phyloP scores from a whole-genome alignment of 176 grass and related monocot genomes.

The Musa acuminata region DNA sequence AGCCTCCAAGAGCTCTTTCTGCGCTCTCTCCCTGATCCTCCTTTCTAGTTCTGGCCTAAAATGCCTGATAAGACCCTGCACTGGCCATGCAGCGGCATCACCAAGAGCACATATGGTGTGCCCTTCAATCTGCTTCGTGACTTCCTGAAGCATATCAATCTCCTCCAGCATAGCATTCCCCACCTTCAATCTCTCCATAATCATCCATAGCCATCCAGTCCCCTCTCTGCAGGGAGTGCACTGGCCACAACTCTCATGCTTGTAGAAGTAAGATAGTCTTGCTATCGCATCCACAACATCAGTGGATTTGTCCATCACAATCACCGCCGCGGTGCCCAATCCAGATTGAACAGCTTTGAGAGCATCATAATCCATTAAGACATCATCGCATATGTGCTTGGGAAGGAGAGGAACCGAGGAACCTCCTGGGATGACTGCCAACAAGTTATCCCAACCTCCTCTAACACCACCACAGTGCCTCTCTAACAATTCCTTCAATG shows the following conservation, averaged over 20 bases:
- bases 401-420: constrained; percentile 49
- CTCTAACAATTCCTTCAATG: constrained; percentile 74
- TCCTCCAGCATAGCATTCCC: constrained; percentile 85
- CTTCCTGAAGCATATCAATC: constrained; percentile 91
- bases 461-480: constrained; percentile 84
- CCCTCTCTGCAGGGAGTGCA: constrained; percentile 94
- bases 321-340: constrained; percentile 75
- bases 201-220: constrained; percentile 89
- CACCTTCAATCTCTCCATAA: constrained; percentile 96
- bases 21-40: constrained; percentile 72
- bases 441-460: constrained; percentile 90
- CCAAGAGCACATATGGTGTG: constrained; percentile 83
- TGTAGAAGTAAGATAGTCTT: constrained; percentile 18
- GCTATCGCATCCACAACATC: constrained; percentile 84
- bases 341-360: constrained; percentile 74
- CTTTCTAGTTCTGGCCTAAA: constrained; percentile 90
- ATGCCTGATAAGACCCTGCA: constrained; percentile 85
- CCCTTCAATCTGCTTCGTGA: constrained; percentile 95
- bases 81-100: constrained; percentile 86
- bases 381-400: constrained; percentile 43
- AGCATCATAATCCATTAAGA: constrained; percentile 92
- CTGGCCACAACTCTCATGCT: constrained; percentile 93
- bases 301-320: constrained; percentile 92
- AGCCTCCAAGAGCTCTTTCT: constrained; percentile 61
- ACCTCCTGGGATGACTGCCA: constrained; percentile 76